Percentiles rank a stretch among this genome's conserved stretches.
phyloP scores from a whole-genome alignment of 306 rosid species.

The Styphnolobium japonicum region DNA sequence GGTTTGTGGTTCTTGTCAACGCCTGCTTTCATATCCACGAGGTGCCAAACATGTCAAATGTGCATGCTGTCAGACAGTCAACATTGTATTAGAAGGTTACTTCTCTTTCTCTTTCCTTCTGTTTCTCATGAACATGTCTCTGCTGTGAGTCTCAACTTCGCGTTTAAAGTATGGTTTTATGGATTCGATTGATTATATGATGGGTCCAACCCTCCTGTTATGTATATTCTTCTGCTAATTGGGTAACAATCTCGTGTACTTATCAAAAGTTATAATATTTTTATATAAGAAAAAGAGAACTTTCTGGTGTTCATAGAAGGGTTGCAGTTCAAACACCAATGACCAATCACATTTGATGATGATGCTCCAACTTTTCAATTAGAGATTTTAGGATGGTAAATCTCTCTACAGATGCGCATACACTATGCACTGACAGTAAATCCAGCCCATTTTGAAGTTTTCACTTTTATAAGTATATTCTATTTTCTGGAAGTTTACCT shows the following conservation, averaged over 20 bases:
- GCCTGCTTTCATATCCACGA: slow-evolving; percentile 63
- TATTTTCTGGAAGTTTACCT: not conserved
- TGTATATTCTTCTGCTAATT: not conserved
- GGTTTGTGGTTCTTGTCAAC: slow-evolving; percentile 92
- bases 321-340: not conserved
- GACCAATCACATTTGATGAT: slow-evolving; percentile 14
- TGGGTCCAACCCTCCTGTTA: not conserved
- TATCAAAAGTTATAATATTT: not conserved
- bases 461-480: not conserved
- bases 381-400: not conserved
- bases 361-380: slow-evolving; percentile 5
- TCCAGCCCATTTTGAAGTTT: not conserved
- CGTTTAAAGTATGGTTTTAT: not conserved
- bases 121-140: not conserved
- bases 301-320: not conserved
- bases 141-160: not conserved
- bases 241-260: not conserved
- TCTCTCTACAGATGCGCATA: not conserved
- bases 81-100: slow-evolving; percentile 78
- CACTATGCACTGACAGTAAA: not conserved
- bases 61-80: slow-evolving; percentile 77
- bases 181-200: slow-evolving; percentile 5
- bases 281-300: not conserved
- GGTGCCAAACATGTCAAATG: slow-evolving; percentile 79
- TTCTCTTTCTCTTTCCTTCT: slow-evolving; percentile 13